Evolutionary conservation across 1,284 basidiomycete species (phyloP).

Genomic region (Puccinia hordei): DNA sequence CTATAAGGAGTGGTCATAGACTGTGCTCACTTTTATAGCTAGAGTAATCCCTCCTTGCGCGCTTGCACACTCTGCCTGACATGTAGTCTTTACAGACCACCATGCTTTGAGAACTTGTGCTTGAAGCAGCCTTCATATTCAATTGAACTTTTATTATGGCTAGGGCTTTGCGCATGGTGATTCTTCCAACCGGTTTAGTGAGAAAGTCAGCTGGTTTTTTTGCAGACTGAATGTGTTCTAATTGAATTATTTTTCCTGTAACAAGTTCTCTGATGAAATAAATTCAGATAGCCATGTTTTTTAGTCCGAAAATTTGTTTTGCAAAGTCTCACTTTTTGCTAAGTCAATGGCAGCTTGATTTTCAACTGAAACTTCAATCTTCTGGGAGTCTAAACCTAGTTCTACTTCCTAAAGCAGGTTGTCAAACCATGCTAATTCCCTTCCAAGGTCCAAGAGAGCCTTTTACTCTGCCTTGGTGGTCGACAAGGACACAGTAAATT

Average conservation of each 20-base stretch:
- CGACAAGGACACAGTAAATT: background rate
- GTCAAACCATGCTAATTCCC: background rate
- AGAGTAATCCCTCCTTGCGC: no score
- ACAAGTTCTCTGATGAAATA: background rate
- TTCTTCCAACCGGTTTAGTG: background rate
- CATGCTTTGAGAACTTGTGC: no score
- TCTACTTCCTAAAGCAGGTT: background rate
- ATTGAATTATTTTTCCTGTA: background rate
- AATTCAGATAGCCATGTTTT: background rate
- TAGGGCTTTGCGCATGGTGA: no score
- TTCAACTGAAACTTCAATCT: background rate
- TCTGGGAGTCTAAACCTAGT: background rate
- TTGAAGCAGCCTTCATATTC: no score
- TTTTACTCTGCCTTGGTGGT: no score
- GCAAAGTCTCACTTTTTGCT: background rate
- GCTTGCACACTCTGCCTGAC: no score
- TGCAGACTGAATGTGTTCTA: background rate
- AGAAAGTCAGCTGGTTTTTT: background rate
- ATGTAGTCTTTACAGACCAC: no score
- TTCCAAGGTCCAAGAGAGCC: background rate
- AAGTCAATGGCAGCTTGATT: background rate
- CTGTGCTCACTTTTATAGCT: no score
- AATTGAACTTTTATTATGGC: no score
- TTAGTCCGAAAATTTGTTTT: background rate
- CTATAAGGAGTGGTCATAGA: no score